Evolutionary conservation across 495 filamentous ascomycete species (phyloP).

Genomic region (Alectoria sarmentosa): DNA sequence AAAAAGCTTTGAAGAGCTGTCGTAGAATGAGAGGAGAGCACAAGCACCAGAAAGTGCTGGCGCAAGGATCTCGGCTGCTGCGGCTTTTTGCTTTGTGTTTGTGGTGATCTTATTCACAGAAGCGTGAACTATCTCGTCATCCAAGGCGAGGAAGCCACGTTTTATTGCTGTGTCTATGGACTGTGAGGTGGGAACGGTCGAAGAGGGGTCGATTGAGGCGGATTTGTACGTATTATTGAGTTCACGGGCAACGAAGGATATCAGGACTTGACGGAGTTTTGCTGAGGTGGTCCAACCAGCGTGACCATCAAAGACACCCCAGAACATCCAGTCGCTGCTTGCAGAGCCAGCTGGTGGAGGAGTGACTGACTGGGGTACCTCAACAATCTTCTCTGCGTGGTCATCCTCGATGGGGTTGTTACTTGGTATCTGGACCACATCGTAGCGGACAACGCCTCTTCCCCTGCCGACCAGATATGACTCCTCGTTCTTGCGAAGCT

Average conservation of each 20-base stretch:
- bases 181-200: slow-evolving; percentile 57
- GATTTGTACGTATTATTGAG: slow-evolving; percentile 88
- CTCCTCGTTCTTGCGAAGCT: slow-evolving; percentile 80
- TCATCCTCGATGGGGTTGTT: slow-evolving; percentile 99
- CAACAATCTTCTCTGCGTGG: slow-evolving; percentile 93
- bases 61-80: slow-evolving; percentile 83
- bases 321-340: slow-evolving; percentile 98
- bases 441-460: slow-evolving; percentile 87
- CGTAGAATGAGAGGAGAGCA: slow-evolving; percentile 93
- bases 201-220: slow-evolving; percentile 53
- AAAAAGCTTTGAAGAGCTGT: slow-evolving; percentile 72
- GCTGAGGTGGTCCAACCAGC: slow-evolving; percentile 98
- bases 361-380: slow-evolving; percentile 58
- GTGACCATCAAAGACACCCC: slow-evolving; percentile 98
- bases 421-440: slow-evolving; percentile 88
- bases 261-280: slow-evolving; percentile 85
- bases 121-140: slow-evolving; percentile 87
- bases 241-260: slow-evolving; percentile 87
- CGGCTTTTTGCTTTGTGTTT: slow-evolving; percentile 66
- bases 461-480: slow-evolving; percentile 87
- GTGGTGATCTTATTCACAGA: slow-evolving; percentile 83
- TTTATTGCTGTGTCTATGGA: slow-evolving; percentile 90
- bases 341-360: slow-evolving; percentile 42
- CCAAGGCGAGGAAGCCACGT: slow-evolving; percentile 76
- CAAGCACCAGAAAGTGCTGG: slow-evolving; percentile 94